Evolutionary conservation across 164 flowering plant species (phyloP).

Genomic region (Stephania yunnanensis): DNA sequence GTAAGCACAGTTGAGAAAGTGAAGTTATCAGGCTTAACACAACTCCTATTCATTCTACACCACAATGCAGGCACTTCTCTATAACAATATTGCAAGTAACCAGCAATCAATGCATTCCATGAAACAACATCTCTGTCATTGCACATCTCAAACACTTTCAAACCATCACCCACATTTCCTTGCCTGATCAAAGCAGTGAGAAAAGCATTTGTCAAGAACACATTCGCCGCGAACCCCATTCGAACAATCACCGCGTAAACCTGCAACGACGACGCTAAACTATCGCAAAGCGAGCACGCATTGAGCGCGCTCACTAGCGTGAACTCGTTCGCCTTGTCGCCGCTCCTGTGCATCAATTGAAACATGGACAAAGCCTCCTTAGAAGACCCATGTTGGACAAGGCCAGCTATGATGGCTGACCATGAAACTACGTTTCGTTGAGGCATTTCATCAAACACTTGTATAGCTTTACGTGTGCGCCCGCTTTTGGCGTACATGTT

Average conservation of each 20-base stretch:
- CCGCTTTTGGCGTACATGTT: slow-evolving; percentile 56
- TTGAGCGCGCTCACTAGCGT: slow-evolving; percentile 53
- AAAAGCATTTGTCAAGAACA: slow-evolving; percentile 52
- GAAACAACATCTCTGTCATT: slow-evolving; percentile 48
- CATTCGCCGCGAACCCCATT: slow-evolving; percentile 50
- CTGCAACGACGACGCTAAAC: slow-evolving; percentile 26
- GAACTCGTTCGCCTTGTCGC: slow-evolving; percentile 45
- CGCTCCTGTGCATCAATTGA: slow-evolving; percentile 31
- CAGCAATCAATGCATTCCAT: slow-evolving; percentile 74
- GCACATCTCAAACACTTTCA: slow-evolving; percentile 38
- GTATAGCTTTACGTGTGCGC: slow-evolving; percentile 18
- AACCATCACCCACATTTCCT: slow-evolving; percentile 38
- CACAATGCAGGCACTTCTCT: slow-evolving; percentile 43
- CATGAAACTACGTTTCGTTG: slow-evolving; percentile 59
- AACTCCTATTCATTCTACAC: slow-evolving; percentile 49
- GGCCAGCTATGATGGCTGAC: slow-evolving; percentile 55
- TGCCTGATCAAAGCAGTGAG: slow-evolving; percentile 49
- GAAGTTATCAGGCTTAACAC: slow-evolving; percentile 57
- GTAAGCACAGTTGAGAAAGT: slow-evolving; percentile 55
- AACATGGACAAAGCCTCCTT: slow-evolving; percentile 35
- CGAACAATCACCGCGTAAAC: slow-evolving; percentile 35
- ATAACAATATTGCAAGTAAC: slow-evolving; percentile 44
- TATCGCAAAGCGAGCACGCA: slow-evolving; percentile 43
- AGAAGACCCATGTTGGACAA: slow-evolving; percentile 38
- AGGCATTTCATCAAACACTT: slow-evolving; percentile 67